A percentile compares a stretch with the other conserved stretches of the same genome.
Evolutionary conservation across 805 yeast genomes (phyloP).

Genomic region (Sugiyamaella floridensis): DNA sequence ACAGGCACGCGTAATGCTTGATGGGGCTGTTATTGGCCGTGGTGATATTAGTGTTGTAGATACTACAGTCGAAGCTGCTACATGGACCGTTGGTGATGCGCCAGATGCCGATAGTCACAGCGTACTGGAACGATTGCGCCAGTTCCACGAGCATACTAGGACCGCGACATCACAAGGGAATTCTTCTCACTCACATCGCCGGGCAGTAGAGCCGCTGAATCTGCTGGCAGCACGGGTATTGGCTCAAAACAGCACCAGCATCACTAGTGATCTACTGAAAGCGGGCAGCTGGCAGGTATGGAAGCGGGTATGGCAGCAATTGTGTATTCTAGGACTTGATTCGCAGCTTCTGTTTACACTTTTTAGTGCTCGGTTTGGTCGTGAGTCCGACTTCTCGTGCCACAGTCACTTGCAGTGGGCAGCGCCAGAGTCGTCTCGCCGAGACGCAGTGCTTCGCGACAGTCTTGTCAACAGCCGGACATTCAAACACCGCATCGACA

Average conservation of each 20-base stretch:
- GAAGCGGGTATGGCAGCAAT: slow-evolving; percentile 13
- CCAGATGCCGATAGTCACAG: background rate
- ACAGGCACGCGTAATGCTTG: background rate
- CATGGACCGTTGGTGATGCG: background rate
- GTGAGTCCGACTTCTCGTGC: slow-evolving; percentile 10
- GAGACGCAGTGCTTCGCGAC: background rate
- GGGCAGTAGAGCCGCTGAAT: background rate
- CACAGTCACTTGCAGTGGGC: slow-evolving; percentile 3
- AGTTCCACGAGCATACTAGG: too few relatives aligned
- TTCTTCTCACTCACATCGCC: too few relatives aligned
- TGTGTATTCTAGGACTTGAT: slow-evolving; percentile 15
- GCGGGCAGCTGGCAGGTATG: slow-evolving; percentile 13
- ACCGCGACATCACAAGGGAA: too few relatives aligned
- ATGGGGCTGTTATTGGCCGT: background rate
- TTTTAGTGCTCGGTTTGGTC: slow-evolving; percentile 10
- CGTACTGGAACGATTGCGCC: too few relatives aligned
- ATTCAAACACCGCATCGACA: slow-evolving; percentile 15
- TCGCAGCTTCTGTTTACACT: slow-evolving; percentile 12
- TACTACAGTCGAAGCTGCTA: background rate
- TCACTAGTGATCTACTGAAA: slow-evolving; percentile 4
- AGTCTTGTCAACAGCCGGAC: background rate
- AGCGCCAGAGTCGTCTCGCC: background rate
- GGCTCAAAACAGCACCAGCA: background rate
- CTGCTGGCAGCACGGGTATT: slow-evolving; percentile 6
- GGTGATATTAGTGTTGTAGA: background rate